A percentile compares a stretch with the other conserved stretches of the same genome.
Evolutionary conservation across 108 stramenopile genomes (phyloP).

Genomic region (Cyclotella atomus): DNA sequence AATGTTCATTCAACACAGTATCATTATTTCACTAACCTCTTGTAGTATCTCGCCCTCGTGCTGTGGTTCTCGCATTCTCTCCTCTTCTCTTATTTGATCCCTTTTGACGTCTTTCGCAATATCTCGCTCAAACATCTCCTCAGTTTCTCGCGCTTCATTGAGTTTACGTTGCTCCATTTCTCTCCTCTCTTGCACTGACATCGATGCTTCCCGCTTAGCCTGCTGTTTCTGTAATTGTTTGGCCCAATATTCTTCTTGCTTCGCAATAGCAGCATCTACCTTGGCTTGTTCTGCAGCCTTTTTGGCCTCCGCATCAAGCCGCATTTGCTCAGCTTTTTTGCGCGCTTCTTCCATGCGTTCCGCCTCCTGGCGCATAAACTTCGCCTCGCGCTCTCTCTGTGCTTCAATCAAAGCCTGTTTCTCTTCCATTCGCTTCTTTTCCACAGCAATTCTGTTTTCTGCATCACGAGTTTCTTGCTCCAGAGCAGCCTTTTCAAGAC

Average conservation of each 20-base stretch:
- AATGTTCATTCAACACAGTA: not conserved
- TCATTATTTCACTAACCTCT: conserved; percentile 38
- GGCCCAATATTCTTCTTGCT: conserved; percentile 66
- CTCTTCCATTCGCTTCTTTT: conserved; percentile 43
- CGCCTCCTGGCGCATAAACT: conserved; percentile 31
- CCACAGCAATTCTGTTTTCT: conserved; percentile 23
- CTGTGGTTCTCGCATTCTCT: conserved; percentile 36
- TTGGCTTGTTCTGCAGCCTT: conserved; percentile 40
- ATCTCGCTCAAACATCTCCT: conserved; percentile 39
- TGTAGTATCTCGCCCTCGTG: conserved; percentile 50
- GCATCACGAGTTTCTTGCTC: conserved; percentile 57
- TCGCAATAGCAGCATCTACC: conserved; percentile 45
- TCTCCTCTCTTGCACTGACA: conserved; percentile 35
- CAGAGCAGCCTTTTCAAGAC: conserved; percentile 52
- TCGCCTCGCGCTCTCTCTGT: conserved; percentile 41
- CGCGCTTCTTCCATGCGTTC: conserved; percentile 39
- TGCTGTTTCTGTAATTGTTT: conserved; percentile 49
- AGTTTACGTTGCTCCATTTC: conserved; percentile 6
- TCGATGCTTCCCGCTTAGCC: conserved; percentile 14
- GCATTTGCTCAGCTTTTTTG: conserved; percentile 36
- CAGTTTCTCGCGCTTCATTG: conserved; percentile 18
- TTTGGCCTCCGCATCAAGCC: conserved; percentile 25
- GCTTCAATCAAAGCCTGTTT: conserved; percentile 17
- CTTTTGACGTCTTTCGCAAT: conserved; percentile 32
- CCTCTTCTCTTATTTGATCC: conserved; percentile 44